phyloP scores from a whole-genome alignment of 31 red algal genomes.

The Porphyra umbilicalis region DNA sequence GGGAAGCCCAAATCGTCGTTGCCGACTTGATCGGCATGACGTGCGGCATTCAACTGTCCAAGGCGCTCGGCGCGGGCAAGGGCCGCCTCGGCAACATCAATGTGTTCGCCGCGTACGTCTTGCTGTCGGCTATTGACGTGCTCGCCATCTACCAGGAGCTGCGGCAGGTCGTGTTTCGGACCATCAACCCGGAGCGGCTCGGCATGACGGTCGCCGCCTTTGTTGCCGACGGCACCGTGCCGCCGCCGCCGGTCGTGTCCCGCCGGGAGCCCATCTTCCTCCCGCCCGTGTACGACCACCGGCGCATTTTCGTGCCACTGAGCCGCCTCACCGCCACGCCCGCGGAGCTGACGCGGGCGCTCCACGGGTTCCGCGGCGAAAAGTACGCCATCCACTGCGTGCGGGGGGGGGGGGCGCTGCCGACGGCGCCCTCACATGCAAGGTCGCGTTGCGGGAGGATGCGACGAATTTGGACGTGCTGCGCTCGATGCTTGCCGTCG shows the following conservation, averaged over 20 bases:
- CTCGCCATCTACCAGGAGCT: constrained; percentile 95
- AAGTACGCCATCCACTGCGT: constrained; percentile 38
- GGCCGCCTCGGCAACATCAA: constrained; percentile 12
- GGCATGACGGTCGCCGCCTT: constrained; percentile 62
- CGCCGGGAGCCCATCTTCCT: constrained; percentile 77
- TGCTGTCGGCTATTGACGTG: constrained; percentile 76
- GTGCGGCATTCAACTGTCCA: constrained; percentile 81
- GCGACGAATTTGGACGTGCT: constrained; percentile 81
- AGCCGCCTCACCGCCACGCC: constrained; percentile 50
- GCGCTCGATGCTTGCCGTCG: constrained; percentile 70
- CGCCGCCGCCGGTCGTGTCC: constrained; percentile 61
- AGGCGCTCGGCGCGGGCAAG: constrained; percentile 52
- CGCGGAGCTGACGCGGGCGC: constrained; percentile 57
- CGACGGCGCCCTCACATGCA: constrained; percentile 15
- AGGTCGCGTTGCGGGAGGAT: constrained; percentile 75
- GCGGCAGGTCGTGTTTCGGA: constrained; percentile 86
- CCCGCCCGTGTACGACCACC: constrained; percentile 41
- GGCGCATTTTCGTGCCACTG: constrained; percentile 9
- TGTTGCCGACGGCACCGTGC: constrained; percentile 36
- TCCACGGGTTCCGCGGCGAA: constrained; percentile 53
- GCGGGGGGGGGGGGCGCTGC: not conserved
- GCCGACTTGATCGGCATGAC: constrained; percentile 95
- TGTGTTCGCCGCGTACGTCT: constrained; percentile 43
- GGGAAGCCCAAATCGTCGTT: constrained; percentile 96
- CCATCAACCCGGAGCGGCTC: constrained; percentile 84